These are phyloP conservation scores for Dryas drummondii DNA, from an alignment of 306 rosid species.

Conservation along the genomic window DNA sequence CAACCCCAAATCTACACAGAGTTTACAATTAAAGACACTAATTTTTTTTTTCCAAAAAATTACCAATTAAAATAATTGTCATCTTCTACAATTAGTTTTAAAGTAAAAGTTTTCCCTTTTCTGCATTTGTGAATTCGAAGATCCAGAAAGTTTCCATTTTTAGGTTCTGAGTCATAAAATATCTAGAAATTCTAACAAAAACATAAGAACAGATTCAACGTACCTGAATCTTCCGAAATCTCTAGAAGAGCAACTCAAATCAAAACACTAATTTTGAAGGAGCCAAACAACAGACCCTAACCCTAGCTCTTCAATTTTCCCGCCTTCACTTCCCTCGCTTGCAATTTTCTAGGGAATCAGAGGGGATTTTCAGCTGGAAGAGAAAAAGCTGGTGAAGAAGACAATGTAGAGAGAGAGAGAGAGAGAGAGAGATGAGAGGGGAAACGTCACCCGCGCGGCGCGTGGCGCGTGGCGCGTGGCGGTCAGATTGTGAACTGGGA, in stretches of 20 bases:
- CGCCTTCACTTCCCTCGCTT: not conserved
- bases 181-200: not conserved
- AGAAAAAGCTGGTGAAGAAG: not conserved
- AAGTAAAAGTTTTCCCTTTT: not conserved
- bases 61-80: not conserved
- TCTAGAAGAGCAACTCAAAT: not conserved
- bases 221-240: conserved; percentile 13
- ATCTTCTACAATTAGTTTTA: not conserved
- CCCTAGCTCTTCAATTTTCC: conserved; percentile 14
- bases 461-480: not conserved
- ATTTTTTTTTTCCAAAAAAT: not conserved
- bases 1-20: not conserved
- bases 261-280: not conserved
- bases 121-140: not conserved
- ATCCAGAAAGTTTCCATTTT: not conserved
- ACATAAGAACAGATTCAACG: not conserved
- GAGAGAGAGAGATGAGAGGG: not conserved
- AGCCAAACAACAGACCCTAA: conserved; percentile 1
- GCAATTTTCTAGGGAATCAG: not conserved
- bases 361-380: not conserved
- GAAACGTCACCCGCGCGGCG: not conserved
- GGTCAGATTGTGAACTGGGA: not conserved
- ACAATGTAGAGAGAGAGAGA: not conserved
- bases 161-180: not conserved
- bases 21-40: not conserved